phyloP scores from a whole-genome alignment of 768 basidiomycete species.

The Daedaleopsis nitida region DNA sequence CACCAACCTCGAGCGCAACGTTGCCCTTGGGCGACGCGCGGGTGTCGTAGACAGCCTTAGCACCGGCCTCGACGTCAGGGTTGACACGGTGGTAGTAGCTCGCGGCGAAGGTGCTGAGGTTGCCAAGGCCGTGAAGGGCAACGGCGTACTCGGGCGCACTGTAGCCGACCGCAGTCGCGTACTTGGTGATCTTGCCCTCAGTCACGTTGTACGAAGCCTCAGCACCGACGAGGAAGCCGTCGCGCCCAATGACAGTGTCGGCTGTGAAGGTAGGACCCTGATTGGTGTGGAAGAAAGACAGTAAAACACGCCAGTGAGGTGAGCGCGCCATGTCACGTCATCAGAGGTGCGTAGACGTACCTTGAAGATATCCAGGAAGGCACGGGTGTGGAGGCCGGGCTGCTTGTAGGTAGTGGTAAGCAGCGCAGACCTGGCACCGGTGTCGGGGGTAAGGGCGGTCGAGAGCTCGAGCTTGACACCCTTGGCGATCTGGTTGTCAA shows the following conservation, averaged over 20 bases:
- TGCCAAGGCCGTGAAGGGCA: slow-evolving; percentile 92
- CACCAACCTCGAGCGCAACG: slow-evolving; percentile 91
- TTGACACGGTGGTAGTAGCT: slow-evolving; percentile 98
- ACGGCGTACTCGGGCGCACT: slow-evolving; percentile 96
- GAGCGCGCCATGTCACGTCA: slow-evolving; percentile 23
- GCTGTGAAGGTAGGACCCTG: slow-evolving; percentile 98
- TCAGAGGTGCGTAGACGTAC: slow-evolving; percentile 44
- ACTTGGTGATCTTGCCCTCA: slow-evolving; percentile 88
- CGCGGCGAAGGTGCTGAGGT: slow-evolving; percentile 90
- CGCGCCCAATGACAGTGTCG: slow-evolving; percentile 92
- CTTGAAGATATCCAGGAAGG: slow-evolving; percentile 92
- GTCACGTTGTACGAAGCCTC: slow-evolving; percentile 98
- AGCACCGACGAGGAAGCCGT: slow-evolving; percentile 95
- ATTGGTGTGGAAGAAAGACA: neutral
- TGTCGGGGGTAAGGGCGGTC: slow-evolving; percentile 84
- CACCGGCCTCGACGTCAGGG: slow-evolving; percentile 90
- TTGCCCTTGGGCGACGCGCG: slow-evolving; percentile 80
- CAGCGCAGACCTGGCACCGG: slow-evolving; percentile 82
- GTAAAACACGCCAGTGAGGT: slow-evolving; percentile 3
- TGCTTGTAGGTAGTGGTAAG: slow-evolving; percentile 92
- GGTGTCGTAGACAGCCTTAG: slow-evolving; percentile 95
- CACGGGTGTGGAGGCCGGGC: slow-evolving; percentile 91
- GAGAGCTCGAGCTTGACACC: slow-evolving; percentile 94
- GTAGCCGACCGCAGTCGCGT: slow-evolving; percentile 91
- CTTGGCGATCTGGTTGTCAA: slow-evolving; percentile 96